A percentile compares a stretch with the other conserved stretches of the same genome.
Conservation (phyloP, 2,329 filamentous ascomycete species). For the Fusarium scirpi region DNA sequence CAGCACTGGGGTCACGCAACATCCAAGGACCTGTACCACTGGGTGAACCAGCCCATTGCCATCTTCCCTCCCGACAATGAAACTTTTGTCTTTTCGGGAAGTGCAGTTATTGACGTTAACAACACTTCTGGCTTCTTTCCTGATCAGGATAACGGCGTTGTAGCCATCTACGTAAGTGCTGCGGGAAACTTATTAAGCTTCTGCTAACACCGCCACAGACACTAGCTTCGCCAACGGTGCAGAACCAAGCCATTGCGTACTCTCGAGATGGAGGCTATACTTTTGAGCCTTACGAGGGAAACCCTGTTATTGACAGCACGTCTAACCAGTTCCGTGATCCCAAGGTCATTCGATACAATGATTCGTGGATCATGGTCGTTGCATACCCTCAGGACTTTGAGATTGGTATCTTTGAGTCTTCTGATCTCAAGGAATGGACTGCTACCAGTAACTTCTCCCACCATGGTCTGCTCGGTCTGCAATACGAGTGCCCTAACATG, state of each 20-base stretch:
- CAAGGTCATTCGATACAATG: constrained; percentile 70
- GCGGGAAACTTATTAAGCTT: no score
- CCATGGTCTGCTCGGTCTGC: constrained; percentile 63
- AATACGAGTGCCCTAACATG: constrained; percentile 74
- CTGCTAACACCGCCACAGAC: constrained; percentile 29
- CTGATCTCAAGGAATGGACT: constrained; percentile 69
- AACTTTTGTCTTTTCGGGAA: constrained; percentile 65
- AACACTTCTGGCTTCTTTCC: constrained; percentile 76
- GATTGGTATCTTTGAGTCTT: constrained; percentile 71
- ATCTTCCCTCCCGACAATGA: constrained; percentile 62
- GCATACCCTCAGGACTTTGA: constrained; percentile 64
- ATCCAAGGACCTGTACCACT: constrained; percentile 70
- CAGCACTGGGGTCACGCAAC: constrained; percentile 77
- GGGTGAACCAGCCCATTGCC: constrained; percentile 73
- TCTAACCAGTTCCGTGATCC: constrained; percentile 73
- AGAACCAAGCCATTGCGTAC: constrained; percentile 72
- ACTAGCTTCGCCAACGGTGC: constrained; percentile 40
- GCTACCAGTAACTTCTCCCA: constrained; percentile 64
- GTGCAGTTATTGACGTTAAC: constrained; percentile 69
- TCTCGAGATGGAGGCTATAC: constrained; percentile 71
- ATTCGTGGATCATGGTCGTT: constrained; percentile 69
- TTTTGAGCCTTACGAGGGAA: constrained; percentile 69
- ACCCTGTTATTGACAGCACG: constrained; percentile 69
- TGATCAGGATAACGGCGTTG: constrained; percentile 68
- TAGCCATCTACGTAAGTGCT: constrained; percentile 60